phyloP scores from a whole-genome alignment of 1,284 basidiomycete genomes.

The Cryptococcus sp. region DNA sequence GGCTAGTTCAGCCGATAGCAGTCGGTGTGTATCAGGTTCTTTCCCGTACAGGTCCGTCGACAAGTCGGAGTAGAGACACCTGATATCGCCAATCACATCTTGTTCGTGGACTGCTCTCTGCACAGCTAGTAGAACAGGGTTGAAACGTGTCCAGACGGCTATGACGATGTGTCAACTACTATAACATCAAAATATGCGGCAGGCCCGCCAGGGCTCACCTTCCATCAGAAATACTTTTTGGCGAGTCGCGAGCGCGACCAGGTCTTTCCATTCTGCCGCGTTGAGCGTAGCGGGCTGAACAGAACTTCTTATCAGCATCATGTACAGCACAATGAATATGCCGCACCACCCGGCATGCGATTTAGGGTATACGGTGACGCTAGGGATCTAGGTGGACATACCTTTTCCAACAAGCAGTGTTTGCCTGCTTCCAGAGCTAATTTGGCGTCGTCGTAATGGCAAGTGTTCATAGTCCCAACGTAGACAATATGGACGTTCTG shows the following conservation, averaged over 20 bases:
- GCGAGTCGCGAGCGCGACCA: conserved; percentile 49
- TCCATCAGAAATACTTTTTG: conserved; percentile 53
- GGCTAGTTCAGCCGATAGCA: conserved; percentile 53
- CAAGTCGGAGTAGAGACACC: conserved; percentile 46
- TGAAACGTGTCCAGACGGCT: conserved; percentile 53
- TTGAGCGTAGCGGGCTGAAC: conserved; percentile 54
- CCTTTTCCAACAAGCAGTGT: conserved; percentile 54
- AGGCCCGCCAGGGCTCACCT: conserved; percentile 25
- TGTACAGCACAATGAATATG: neutral
- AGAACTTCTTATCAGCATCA: neutral
- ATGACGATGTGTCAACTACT: conserved; percentile 7
- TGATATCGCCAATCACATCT: conserved; percentile 47
- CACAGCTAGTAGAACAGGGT: conserved; percentile 45
- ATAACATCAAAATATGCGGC: neutral
- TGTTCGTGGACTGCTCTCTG: conserved; percentile 45
- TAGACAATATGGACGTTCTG: conserved; percentile 56
- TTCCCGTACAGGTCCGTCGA: conserved; percentile 27
- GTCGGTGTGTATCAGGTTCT: conserved; percentile 43
- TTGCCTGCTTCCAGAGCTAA: conserved; percentile 54
- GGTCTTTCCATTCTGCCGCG: conserved; percentile 51
- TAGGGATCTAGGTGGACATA: conserved; percentile 4
- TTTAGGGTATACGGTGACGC: neutral
- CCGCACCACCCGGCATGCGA: neutral
- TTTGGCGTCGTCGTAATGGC: conserved; percentile 54
- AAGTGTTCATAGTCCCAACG: conserved; percentile 56